phyloP scores from a whole-genome alignment of 1,139 yeast genomes.

The Geotrichum candidum region DNA sequence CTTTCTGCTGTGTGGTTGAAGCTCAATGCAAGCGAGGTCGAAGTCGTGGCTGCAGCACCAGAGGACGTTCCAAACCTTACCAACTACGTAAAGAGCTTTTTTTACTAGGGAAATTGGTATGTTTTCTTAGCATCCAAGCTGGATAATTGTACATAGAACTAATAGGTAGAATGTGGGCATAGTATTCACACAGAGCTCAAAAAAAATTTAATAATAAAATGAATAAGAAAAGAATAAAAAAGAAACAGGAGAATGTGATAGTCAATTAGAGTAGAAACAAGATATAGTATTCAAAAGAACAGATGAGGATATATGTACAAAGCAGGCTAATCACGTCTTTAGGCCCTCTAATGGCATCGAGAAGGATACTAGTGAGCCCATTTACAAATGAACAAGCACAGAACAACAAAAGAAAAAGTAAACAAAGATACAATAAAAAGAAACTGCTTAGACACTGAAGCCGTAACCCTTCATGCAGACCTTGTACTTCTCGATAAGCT shows the following conservation, averaged over 20 bases:
- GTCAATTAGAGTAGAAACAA: not conserved
- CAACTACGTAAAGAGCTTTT: conserved; percentile 1
- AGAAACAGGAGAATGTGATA: not conserved
- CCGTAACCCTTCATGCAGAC: conserved; percentile 90
- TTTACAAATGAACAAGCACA: not conserved
- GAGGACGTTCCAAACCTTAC: conserved; percentile 11
- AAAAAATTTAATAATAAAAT: not conserved
- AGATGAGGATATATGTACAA: not conserved
- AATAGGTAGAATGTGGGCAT: not conserved
- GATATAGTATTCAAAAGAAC: not conserved
- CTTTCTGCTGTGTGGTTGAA: conserved; percentile 7
- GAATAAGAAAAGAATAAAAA: not conserved
- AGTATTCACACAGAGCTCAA: not conserved
- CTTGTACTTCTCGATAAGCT: conserved; percentile 65
- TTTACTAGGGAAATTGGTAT: not conserved
- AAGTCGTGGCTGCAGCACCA: conserved; percentile 7
- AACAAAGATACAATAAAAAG: not conserved
- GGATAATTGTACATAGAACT: not conserved
- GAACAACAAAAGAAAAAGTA: not conserved
- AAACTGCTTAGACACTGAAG: conserved; percentile 43
- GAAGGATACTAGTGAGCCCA: not conserved
- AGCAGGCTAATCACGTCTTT: not conserved
- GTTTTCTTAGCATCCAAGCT: not conserved
- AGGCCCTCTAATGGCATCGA: not conserved
- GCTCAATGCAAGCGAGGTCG: conserved; percentile 3